These are phyloP conservation scores for Cicer cuneatum DNA, from an alignment of 306 rosid species.

Conservation along the genomic window DNA sequence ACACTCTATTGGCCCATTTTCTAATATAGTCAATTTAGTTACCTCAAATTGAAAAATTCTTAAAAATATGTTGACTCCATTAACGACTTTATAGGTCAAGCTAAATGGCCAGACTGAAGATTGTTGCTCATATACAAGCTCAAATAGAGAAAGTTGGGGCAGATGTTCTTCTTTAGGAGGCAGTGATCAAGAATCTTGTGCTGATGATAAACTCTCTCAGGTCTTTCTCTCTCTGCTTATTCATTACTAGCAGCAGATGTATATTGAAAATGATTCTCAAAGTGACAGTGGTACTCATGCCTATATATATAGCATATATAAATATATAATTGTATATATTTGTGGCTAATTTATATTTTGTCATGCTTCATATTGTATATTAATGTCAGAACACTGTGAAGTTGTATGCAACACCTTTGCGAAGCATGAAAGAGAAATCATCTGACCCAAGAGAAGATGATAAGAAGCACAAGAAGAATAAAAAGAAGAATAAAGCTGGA, in stretches of 20 bases:
- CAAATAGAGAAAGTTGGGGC: conserved; percentile 99
- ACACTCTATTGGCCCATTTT: neutral
- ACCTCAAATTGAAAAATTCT: neutral
- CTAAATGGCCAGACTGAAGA: conserved; percentile 73
- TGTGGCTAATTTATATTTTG: conserved; percentile 7
- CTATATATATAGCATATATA: no score
- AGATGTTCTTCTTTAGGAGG: conserved; percentile 97
- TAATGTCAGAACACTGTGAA: conserved; percentile 55
- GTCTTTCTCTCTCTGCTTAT: conserved; percentile 47
- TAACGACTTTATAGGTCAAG: conserved; percentile 67
- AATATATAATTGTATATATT: neutral
- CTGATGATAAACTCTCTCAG: conserved; percentile 67
- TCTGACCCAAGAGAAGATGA: conserved; percentile 52
- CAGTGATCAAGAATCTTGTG: conserved; percentile 84
- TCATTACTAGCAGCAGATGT: conserved; percentile 10
- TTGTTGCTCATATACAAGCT: conserved; percentile 91
- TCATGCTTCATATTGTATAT: conserved; percentile 20
- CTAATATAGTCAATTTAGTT: neutral
- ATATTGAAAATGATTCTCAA: conserved; percentile 24
- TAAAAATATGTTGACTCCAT: neutral
- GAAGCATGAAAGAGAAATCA: conserved; percentile 53
- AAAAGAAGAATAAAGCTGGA: conserved; percentile 50
- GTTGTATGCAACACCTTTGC: conserved; percentile 65
- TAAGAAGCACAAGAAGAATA: conserved; percentile 54
- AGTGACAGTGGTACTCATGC: neutral